Evolutionary conservation across 345 rosid genomes (phyloP), one percentile per base, ranked within the genome.

Genomic region (Arabis hirsuta): DNA sequence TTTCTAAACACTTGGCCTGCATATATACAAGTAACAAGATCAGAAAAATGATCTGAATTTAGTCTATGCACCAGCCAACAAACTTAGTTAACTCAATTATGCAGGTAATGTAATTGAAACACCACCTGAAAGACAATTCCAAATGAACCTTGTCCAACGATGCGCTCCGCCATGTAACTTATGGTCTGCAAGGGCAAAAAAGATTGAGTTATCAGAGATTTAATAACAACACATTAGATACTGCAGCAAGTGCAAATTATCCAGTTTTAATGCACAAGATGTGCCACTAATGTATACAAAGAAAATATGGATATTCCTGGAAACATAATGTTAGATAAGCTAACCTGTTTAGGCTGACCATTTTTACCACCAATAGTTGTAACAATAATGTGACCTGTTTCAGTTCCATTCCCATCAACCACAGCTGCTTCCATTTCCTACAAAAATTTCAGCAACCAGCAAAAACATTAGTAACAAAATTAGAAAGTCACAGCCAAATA

Each of bases 131-230:
- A 92, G 8, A 92, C 99, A 47, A 92, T 85, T 58, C 98, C 99
- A 78, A 95, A 95, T 55, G 99, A 95, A 65, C 99, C 99, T 46
- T 87, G 89, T 52, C 99, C 98, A 50, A 95, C 97, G 19, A 89
- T 84, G 55, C 98, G 92, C 82, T 95, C 99, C 26, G 99, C 99
- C 99, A 95, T 90, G 69, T 91, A 95, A 79, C 96, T 90, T 69
- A 88, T 84, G 26, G 96, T 90, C 96, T 90, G 76, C 65, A 82
- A 47, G 19, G 41, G 9, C 13, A 39, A 52, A 36, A 7, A 72
- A 39, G 5, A 54, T 26, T 11, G 19, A 57, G 19, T 34, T 31
- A 22, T 52, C 2, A 52, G 54, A 42, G 16, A 57, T 2, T n/a
- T n/a, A n/a, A 13, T 16, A 9, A 27, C 14, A 3, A 9, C 75